phyloP scores from a whole-genome alignment of 208 protist species.

The Trypanosoma boissoni region DNA sequence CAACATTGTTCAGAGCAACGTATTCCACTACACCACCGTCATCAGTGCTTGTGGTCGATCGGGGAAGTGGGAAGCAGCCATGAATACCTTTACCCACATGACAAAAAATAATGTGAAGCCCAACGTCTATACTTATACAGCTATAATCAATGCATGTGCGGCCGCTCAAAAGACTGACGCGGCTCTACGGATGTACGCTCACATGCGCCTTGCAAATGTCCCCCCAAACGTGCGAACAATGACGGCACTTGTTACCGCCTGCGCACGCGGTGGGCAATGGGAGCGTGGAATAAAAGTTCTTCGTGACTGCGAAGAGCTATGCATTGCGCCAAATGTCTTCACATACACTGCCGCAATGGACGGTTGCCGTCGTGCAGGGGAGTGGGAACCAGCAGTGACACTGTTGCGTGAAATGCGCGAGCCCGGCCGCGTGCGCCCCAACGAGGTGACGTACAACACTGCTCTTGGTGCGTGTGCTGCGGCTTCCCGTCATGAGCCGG shows the following conservation, averaged over 20 bases:
- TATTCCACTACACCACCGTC: conserved; percentile 88
- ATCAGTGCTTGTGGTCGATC: conserved; percentile 79
- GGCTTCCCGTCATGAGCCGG: conserved; percentile 41
- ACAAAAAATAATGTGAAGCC: conserved; percentile 60
- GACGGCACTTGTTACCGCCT: conserved; percentile 65
- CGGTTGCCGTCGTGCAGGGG: conserved; percentile 69
- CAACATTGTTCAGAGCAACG: conserved; percentile 77
- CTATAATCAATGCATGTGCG: conserved; percentile 73
- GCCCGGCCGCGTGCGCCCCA: conserved; percentile 58
- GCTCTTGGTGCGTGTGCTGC: conserved; percentile 64
- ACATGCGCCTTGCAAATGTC: conserved; percentile 71
- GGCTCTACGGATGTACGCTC: conserved; percentile 68
- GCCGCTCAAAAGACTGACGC: conserved; percentile 42
- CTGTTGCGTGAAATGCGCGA: conserved; percentile 61
- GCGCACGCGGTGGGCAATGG: conserved; percentile 63
- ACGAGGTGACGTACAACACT: conserved; percentile 87
- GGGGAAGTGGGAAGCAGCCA: conserved; percentile 61
- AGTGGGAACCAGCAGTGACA: conserved; percentile 56
- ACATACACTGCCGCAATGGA: conserved; percentile 91
- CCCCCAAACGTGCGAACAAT: conserved; percentile 82
- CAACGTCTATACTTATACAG: conserved; percentile 88
- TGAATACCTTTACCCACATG: conserved; percentile 71
- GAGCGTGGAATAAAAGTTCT: conserved; percentile 69
- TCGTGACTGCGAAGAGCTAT: conserved; percentile 70
- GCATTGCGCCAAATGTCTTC: conserved; percentile 79